Base-by-base conservation (phyloP, 192 early-diverging fungal genomes). In the Podila epigama region DNA sequence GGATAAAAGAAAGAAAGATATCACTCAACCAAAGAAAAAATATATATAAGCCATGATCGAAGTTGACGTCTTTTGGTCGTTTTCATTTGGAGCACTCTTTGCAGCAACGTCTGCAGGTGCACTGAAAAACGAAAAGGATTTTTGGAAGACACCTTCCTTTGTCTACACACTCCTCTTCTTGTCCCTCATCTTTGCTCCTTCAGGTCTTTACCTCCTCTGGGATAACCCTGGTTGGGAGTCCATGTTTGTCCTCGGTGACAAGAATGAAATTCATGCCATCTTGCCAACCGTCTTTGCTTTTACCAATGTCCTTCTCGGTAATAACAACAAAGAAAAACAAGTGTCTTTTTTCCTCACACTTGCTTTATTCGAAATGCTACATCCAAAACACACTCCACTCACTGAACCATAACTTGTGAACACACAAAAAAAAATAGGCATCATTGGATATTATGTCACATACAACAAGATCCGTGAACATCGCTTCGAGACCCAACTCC, bases 161-260 rank as follows among this genome's bases (percentile, higher is more conserved):
- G 73, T 77, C 27, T 77, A 77, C 51, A 68, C 52, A 37, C 66
- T 77, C 29, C 60, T 77, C 29, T 77, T 77, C 51, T 61, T 77
- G 40, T 77, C 73, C 16, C 56, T 77, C 10, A 77, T 77, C 56
- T 77, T 77, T 77, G 73, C 73, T 6, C 73, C 73, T 56, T 77
- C 73, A 22, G 73, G 73, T 6, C 65, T 77, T 15, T 77, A 60
- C 32, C 66, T 77, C 25, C 66, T 77, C 40, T 77, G 73, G 73
- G 73, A 77, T 40, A 77, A 77, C 51, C 73, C 73, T 12, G 73
- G 73, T 32, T 77, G 73, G 73, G 73, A 77, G 39, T 77, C 73
- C 50, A 77, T 77, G 73, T 77, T 68, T 20, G 32, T 77, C 36
- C 73, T 77, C 51, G 73, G 73, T 12, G 73, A 77, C 61, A 77